Conservation (phyloP, 306 rosid genomes). For the Ormosia semicastrata region DNA sequence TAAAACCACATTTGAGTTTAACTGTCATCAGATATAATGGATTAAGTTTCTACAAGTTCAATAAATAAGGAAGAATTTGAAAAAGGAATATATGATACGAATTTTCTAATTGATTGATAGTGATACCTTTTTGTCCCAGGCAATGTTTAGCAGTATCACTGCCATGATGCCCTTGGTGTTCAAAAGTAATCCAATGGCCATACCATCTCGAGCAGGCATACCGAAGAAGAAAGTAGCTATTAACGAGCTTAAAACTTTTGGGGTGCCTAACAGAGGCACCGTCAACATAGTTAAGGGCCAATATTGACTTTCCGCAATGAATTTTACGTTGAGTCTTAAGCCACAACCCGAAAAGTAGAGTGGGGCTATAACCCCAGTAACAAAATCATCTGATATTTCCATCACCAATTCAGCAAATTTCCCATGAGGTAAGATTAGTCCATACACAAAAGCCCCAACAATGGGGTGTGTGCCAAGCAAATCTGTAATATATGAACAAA, state of each 20-base stretch:
- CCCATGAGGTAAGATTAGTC: slow-evolving; percentile 32
- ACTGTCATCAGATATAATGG: not conserved
- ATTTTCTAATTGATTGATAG: not conserved
- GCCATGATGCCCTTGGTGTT: slow-evolving; percentile 39
- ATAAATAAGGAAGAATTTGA: not conserved
- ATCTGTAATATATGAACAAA: slow-evolving; percentile 27
- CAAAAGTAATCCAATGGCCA: slow-evolving; percentile 33
- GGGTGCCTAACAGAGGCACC: slow-evolving; percentile 1
- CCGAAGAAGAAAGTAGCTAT: slow-evolving; percentile 12
- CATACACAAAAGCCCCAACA: slow-evolving; percentile 41
- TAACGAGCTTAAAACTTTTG: slow-evolving; percentile 30
- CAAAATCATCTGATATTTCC: slow-evolving; percentile 24
- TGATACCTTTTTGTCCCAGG: slow-evolving; percentile 26
- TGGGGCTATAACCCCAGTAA: slow-evolving; percentile 1
- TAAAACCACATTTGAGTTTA: not conserved
- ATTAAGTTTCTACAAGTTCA: no score
- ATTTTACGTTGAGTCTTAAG: not conserved
- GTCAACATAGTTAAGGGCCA: not conserved
- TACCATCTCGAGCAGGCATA: slow-evolving; percentile 29
- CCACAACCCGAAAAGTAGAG: slow-evolving; percentile 28
- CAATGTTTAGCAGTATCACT: slow-evolving; percentile 11
- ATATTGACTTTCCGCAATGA: not conserved
- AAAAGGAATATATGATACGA: not conserved
- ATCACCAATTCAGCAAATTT: slow-evolving; percentile 16
- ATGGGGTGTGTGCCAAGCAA: slow-evolving; percentile 25